A percentile compares a stretch with the other conserved stretches of the same genome.
Conservation (phyloP, 345 rosid species). For the Syzygium aromaticum region DNA sequence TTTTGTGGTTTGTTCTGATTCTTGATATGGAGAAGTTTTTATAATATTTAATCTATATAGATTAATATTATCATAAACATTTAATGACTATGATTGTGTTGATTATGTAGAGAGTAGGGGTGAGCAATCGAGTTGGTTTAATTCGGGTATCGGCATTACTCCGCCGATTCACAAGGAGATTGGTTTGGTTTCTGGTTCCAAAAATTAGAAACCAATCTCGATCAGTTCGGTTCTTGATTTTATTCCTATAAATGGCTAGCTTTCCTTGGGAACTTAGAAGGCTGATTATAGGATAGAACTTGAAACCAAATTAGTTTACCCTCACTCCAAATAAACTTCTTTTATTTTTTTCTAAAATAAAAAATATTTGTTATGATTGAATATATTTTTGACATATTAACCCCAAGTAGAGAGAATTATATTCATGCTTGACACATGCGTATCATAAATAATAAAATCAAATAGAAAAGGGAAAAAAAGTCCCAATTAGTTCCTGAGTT, state of each 20-base stretch:
- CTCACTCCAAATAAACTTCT: not conserved
- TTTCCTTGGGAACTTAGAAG: not conserved
- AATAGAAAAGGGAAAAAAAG: accelerated
- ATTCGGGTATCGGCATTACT: not conserved
- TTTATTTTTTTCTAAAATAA: not conserved
- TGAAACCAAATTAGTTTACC: not conserved
- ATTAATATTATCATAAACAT: not conserved
- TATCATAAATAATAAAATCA: not conserved
- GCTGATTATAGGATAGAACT: accelerated
- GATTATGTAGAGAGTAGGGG: not conserved
- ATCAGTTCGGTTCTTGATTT: accelerated
- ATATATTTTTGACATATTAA: not conserved
- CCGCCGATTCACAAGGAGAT: not conserved
- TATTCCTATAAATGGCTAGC: accelerated
- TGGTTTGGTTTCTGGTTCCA: accelerated
- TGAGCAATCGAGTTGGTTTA: no score
- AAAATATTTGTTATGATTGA: not conserved
- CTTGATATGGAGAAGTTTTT: not conserved
- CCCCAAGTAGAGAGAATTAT: not conserved
- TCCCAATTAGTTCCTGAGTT: not conserved
- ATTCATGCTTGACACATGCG: not conserved
- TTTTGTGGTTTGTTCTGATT: not conserved
- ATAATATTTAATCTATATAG: not conserved
- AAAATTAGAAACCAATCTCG: accelerated
- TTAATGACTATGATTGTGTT: not conserved